Evolutionary conservation across 768 basidiomycete genomes (phyloP), one percentile per base, ranked within the genome.

Genomic region (Leucocoprinus leucothites): DNA sequence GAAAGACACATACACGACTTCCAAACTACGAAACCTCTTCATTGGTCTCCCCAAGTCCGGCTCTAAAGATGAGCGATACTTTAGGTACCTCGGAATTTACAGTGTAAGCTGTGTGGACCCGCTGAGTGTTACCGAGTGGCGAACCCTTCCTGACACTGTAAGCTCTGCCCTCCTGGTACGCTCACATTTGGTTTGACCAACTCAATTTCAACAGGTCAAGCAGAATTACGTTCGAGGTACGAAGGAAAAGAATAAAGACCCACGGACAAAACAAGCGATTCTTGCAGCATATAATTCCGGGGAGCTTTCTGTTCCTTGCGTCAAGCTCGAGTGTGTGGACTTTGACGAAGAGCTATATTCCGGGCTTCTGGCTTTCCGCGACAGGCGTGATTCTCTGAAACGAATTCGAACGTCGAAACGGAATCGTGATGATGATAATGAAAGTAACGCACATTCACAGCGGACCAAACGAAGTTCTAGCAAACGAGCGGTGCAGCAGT

Each of bases 51-150:
- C 68, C 16, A 74, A 66, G 46, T 56, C 59, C 24, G 56, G 43
- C 18, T 35, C 53, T 14, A 64, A 58, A 25, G 54, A 59, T 8
- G 59, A 56, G 51, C 71, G 74, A 19, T 64, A 69, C 8, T 79
- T 78, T 63, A 63, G 64, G 16, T 82, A 82, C 57, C 69, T 79
- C 35, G 81, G 82, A 7, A 60, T 67, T 49, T 82, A 83, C 55
- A 65, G 65, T 35, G 76, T 72, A n/a, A 51, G 59, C 14, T 73
- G 78, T n/a, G 73, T 73, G 22, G 63, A 72, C 9, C 65, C 72
- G 24, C 66, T 82, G 21, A 69, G 68, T 11, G 57, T 65, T n/a
- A 70, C 69, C 0, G 82, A 84, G 63, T 84, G 81, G 81, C 48
- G 61, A 8, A 64, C 67, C 7, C 69, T 84, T 14, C 61, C 74